Base-by-base conservation (phyloP, 2,329 filamentous ascomycete species). In the Aspergillus eucalypticola region DNA sequence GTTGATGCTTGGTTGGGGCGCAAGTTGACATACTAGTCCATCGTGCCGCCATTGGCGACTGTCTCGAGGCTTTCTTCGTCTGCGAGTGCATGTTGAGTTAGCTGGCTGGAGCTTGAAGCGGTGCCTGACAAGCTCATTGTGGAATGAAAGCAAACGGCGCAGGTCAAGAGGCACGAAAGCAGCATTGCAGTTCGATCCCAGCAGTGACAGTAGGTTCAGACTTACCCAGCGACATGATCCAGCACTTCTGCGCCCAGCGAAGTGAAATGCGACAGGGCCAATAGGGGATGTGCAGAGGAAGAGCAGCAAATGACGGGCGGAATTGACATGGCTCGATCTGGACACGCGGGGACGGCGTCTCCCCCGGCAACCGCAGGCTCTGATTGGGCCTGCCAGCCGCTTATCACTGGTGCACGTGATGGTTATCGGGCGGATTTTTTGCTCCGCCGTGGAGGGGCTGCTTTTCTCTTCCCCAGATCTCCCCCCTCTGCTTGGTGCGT, bases 41-140 rank as follows among this genome's bases (percentile, higher is more conserved):
- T 81, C 54, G 81, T 77, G 68, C 85, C 85, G 73, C 86, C 82
- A 69, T 80, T 80, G 70, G 84, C 85, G 65, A 83, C 84, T 60
- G 76, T 72, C 67, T 84, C 80, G 48, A 88, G 79, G 54, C 84
- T 74, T 64, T 81, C 77, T 67, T 87, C 83, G 68, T 81, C 80
- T 79, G 61, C 48, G 49, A 41, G 39, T 17, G 38, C n/a, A 49
- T 49, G 8, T 49, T 46, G 10, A 4, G 58, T 64, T 50, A 60
- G 61, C 39, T 44, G 19, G 25, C 5, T 8, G 19, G 21, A 44
- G 35, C 42, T 50, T 11, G 25, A n/a, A 29, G 29, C 27, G 25
- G 46, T 50, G n/a, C n/a, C n/a, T 50, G 46, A 32, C 25, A 27
- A 50, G 46, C 46, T 50, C 15, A 6, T 50, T 4, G 29, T 32